A percentile compares a stretch with the other conserved stretches of the same genome.
These are phyloP conservation scores for Sequoia sempervirens DNA, from an alignment of 75 land plant genomes.

Conservation along the genomic window DNA sequence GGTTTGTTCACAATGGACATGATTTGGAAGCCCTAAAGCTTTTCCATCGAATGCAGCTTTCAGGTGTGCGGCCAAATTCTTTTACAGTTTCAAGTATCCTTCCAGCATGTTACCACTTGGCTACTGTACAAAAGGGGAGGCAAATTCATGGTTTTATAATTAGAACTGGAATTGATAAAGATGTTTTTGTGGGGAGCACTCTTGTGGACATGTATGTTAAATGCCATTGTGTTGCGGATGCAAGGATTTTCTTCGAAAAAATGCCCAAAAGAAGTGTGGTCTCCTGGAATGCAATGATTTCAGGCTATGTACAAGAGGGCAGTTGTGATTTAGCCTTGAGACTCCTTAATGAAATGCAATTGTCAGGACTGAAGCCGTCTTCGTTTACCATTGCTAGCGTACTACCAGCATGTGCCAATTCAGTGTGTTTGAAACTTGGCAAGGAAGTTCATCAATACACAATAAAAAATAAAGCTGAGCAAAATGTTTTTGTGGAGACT, in stretches of 20 bases:
- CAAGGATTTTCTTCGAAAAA: conserved; percentile 32
- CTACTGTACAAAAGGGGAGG: conserved; percentile 38
- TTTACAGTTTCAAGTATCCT: conserved; percentile 37
- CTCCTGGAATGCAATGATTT: conserved; percentile 10
- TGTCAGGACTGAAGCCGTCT: background rate
- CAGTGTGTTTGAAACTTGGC: conserved; percentile 1
- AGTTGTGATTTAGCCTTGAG: background rate
- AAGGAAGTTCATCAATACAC: conserved; percentile 27
- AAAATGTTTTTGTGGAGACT: conserved; percentile 5
- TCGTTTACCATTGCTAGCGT: conserved; percentile 22
- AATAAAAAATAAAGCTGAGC: conserved; percentile 22
- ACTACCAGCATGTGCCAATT: conserved; percentile 39
- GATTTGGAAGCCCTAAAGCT: conserved; percentile 31
- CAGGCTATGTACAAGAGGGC: conserved; percentile 4
- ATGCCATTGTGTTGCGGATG: conserved; percentile 35
- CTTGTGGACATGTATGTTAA: conserved; percentile 73
- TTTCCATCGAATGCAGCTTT: conserved; percentile 43
- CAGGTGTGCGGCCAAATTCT: conserved; percentile 29
- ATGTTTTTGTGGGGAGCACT: conserved; percentile 37
- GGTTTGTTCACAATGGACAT: conserved; percentile 15
- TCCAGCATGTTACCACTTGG: conserved; percentile 36
- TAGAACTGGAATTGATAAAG: conserved; percentile 20
- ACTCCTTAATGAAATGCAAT: conserved; percentile 1
- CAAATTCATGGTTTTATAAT: conserved; percentile 42
- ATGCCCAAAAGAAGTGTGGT: conserved; percentile 28